Evolutionary conservation across 306 rosid genomes (phyloP).

Genomic region (Sechiopsis laciniata): DNA sequence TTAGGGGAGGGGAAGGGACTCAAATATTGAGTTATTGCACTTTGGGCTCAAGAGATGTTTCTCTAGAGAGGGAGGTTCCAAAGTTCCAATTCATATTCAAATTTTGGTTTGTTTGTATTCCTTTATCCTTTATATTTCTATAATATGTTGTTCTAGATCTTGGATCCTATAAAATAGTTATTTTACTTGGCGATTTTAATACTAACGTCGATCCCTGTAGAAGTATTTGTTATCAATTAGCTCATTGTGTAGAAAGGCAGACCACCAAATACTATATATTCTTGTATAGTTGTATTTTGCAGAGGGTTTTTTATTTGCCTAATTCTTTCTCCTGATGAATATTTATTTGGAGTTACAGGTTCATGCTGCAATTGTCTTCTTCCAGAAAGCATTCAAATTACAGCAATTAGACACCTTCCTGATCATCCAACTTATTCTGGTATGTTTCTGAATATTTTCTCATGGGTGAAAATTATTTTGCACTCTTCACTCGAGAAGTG

Average conservation of each 20-base stretch:
- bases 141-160: too few relatives aligned
- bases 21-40: too few relatives aligned
- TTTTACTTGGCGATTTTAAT: background rate
- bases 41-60: too few relatives aligned
- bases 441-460: constrained; percentile 29
- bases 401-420: constrained; percentile 76
- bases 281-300: background rate
- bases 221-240: background rate
- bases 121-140: too few relatives aligned
- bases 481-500: background rate
- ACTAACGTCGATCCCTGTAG: background rate
- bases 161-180: background rate
- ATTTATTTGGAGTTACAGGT: constrained; percentile 51
- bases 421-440: constrained; percentile 63
- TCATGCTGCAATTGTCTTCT: constrained; percentile 95
- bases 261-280: background rate
- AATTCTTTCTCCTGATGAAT: constrained; percentile 37
- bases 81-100: too few relatives aligned
- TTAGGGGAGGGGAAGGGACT: too few relatives aligned
- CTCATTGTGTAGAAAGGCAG: background rate
- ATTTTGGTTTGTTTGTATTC: too few relatives aligned
- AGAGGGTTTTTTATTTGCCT: background rate
- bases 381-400: constrained; percentile 72
- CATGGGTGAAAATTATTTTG: background rate
- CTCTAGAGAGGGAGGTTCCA: too few relatives aligned